Percentiles rank a stretch among this genome's conserved stretches.
phyloP scores from a whole-genome alignment of 345 rosid species.

The Iberis pinnata region DNA sequence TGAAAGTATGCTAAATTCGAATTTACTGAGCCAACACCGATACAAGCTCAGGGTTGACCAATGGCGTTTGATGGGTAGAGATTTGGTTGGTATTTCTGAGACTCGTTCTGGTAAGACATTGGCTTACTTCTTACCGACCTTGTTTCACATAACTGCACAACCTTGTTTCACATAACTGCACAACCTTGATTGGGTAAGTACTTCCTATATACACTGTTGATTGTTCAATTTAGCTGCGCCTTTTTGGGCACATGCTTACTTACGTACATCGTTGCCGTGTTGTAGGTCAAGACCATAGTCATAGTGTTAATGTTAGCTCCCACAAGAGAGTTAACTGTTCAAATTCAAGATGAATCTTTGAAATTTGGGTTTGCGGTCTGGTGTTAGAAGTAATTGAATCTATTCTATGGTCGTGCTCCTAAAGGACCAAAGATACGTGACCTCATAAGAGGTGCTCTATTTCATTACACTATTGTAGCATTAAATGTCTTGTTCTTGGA shows the following conservation, averaged over 20 bases:
- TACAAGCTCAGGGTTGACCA: slow-evolving; percentile 96
- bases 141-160: slow-evolving; percentile 86
- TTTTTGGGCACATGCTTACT: not conserved
- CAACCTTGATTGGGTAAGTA: slow-evolving; percentile 82
- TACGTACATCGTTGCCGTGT: not conserved
- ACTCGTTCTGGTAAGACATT: slow-evolving; percentile 97
- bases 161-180: no score
- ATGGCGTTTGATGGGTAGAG: slow-evolving; percentile 97
- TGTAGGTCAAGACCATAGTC: slow-evolving; percentile 75
- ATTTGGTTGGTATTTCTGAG: slow-evolving; percentile 90
- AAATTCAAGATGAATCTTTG: slow-evolving; percentile 79
- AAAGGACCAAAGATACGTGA: slow-evolving; percentile 97
- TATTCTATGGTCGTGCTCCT: slow-evolving; percentile 97
- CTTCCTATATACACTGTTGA: not conserved
- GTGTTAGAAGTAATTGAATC: slow-evolving; percentile 74
- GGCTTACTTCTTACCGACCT: slow-evolving; percentile 87
- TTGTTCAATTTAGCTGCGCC: not conserved
- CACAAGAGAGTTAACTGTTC: slow-evolving; percentile 93
- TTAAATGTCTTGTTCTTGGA: not conserved
- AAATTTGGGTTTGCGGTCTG: slow-evolving; percentile 61
- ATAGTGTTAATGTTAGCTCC: slow-evolving; percentile 82
- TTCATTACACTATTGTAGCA: not conserved
- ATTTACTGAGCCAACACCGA: slow-evolving; percentile 88
- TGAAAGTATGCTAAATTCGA: slow-evolving; percentile 72
- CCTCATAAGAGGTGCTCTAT: slow-evolving; percentile 65